These are phyloP conservation scores for Ascosphaera pollenicola DNA, from an alignment of 2,329 filamentous ascomycete genomes.

Conservation along the genomic window DNA sequence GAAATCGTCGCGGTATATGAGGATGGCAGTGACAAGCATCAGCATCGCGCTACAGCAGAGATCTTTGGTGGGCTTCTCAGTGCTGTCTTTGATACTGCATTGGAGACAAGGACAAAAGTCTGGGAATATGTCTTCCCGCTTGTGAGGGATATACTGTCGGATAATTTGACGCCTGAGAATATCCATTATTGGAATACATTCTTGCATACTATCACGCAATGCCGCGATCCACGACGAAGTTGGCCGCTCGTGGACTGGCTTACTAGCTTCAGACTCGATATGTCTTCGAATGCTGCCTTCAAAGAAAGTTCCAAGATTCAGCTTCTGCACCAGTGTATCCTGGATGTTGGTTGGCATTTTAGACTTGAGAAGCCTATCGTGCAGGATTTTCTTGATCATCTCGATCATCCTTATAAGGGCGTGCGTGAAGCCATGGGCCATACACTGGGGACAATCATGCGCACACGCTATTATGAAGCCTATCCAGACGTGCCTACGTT, in stretches of 20 bases:
- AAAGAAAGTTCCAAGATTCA: slow-evolving; percentile 96
- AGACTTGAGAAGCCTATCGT: slow-evolving; percentile 71
- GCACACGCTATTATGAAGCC: slow-evolving; percentile 83
- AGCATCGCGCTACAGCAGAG: slow-evolving; percentile 86
- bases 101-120: slow-evolving; percentile 49
- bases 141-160: slow-evolving; percentile 65
- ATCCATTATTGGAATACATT: slow-evolving; percentile 88
- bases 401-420: slow-evolving; percentile 95
- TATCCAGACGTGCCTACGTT: slow-evolving; percentile 59
- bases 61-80: slow-evolving; percentile 71
- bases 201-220: slow-evolving; percentile 68
- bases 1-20: slow-evolving; percentile 58
- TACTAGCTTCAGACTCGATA: slow-evolving; percentile 69
- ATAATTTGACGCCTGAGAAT: slow-evolving; percentile 86
- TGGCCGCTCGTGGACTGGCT: slow-evolving; percentile 73
- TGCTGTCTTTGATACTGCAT: slow-evolving; percentile 56
- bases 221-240: slow-evolving; percentile 69
- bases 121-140: slow-evolving; percentile 88
- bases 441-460: slow-evolving; percentile 69
- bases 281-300: slow-evolving; percentile 90
- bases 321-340: slow-evolving; percentile 67
- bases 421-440: slow-evolving; percentile 88
- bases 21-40: slow-evolving; percentile 91
- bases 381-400: slow-evolving; percentile 68
- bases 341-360: slow-evolving; percentile 90